These are phyloP conservation scores for Fusarium hostae DNA, from an alignment of 2,329 filamentous ascomycete species.

Conservation along the genomic window DNA sequence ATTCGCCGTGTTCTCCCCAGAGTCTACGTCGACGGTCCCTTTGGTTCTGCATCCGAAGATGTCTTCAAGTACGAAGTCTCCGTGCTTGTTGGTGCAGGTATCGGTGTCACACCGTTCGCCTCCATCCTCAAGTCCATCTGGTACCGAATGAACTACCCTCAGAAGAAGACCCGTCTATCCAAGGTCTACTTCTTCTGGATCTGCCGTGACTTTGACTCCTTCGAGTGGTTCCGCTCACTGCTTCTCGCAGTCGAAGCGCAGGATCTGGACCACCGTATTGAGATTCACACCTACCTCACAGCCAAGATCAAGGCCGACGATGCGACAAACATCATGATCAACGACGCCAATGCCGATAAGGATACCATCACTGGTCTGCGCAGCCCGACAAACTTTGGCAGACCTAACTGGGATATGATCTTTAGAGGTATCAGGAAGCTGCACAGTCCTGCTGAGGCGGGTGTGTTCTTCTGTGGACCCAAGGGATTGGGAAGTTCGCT, in stretches of 20 bases:
- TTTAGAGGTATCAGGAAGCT: constrained; percentile 86
- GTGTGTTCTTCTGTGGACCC: constrained; percentile 87
- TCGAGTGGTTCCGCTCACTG: constrained; percentile 89
- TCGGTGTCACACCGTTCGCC: constrained; percentile 87
- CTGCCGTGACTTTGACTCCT: constrained; percentile 86
- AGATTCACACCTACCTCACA: constrained; percentile 90
- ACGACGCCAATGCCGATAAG: constrained; percentile 84
- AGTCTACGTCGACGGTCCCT: constrained; percentile 86
- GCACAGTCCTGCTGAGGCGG: constrained; percentile 76
- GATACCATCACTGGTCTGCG: constrained; percentile 86
- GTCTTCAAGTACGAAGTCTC: constrained; percentile 90
- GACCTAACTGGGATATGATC: constrained; percentile 92
- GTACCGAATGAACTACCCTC: constrained; percentile 91
- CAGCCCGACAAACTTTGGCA: constrained; percentile 85
- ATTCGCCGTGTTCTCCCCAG: constrained; percentile 80
- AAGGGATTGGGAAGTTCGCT: constrained; percentile 80
- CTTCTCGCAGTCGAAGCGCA: constrained; percentile 87
- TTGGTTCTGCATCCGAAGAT: constrained; percentile 86
- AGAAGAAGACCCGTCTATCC: constrained; percentile 79
- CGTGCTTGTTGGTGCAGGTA: constrained; percentile 82
- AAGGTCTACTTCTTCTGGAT: constrained; percentile 97
- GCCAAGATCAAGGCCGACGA: constrained; percentile 88
- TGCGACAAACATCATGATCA: constrained; percentile 93
- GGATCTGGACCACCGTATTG: constrained; percentile 84
- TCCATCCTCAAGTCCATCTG: constrained; percentile 91